Conservation (phyloP, 2,329 filamentous ascomycete genomes). For the Exserohilum turcica region DNA sequence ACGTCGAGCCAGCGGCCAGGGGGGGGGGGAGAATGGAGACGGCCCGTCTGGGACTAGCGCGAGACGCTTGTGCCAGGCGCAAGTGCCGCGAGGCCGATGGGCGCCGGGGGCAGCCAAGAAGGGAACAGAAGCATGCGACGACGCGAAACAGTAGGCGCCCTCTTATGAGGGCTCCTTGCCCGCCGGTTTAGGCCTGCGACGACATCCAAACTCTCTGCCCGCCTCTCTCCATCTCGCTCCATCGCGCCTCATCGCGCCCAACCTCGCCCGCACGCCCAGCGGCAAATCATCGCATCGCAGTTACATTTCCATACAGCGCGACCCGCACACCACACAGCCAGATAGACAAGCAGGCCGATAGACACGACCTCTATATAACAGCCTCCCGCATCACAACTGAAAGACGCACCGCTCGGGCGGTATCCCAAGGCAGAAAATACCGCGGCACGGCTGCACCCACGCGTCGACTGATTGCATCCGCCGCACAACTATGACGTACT, state of each 20-base stretch:
- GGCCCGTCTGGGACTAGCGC: neutral
- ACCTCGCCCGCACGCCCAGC: too few relatives aligned
- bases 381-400: neutral
- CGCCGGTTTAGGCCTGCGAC: neutral
- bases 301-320: too few relatives aligned
- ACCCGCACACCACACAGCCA: too few relatives aligned
- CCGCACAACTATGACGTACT: conserved; percentile 31
- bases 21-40: too few relatives aligned
- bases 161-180: conserved; percentile 4
- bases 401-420: too few relatives aligned
- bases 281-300: too few relatives aligned
- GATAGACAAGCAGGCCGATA: too few relatives aligned
- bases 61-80: conserved; percentile 4
- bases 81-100: conserved; percentile 6
- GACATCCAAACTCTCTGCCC: neutral
- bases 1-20: neutral
- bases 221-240: neutral
- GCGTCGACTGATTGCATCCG: neutral
- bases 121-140: conserved; percentile 8
- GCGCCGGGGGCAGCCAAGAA: conserved; percentile 3
- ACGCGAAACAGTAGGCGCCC: conserved; percentile 10
- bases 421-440: neutral
- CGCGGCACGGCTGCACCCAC: neutral
- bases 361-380: neutral
- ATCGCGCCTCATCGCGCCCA: neutral